A percentile compares a stretch with the other conserved stretches of the same genome.
Conservation (phyloP, 768 basidiomycete genomes). For the Xerocomellus dryophilus region DNA sequence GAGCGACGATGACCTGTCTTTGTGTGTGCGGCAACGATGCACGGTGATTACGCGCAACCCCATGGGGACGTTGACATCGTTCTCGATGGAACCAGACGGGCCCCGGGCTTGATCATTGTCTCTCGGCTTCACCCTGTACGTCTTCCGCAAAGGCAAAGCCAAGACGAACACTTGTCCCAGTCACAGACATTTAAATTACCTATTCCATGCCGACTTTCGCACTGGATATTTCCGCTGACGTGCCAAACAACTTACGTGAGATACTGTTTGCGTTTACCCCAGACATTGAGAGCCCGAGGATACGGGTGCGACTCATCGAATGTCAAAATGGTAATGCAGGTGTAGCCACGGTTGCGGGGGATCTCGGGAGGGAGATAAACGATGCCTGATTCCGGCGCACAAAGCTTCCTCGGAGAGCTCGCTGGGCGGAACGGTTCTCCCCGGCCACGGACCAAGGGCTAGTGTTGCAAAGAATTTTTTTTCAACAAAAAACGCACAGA, state of each 20-base stretch:
- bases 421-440: not conserved
- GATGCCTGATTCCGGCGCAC: not conserved
- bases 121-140: not conserved
- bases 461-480: not conserved
- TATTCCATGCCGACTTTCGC: not conserved
- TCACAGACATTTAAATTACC: not conserved
- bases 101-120: not conserved
- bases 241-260: not conserved
- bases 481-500: conserved; percentile 1
- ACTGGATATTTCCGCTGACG: conserved; percentile 1
- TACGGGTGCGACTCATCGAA: not conserved
- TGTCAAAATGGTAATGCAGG: not conserved
- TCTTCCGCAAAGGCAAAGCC: not conserved
- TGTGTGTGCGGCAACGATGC: not conserved
- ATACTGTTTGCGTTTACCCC: conserved; percentile 2
- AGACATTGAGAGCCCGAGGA: not conserved
- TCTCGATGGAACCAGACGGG: not conserved
- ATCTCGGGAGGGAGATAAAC: not conserved
- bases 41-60: not conserved
- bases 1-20: not conserved
- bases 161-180: not conserved
- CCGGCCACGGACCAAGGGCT: not conserved
- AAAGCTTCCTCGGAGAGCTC: not conserved
- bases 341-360: conserved; percentile 1
- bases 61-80: not conserved